Base-by-base conservation (phyloP, 1,284 basidiomycete species). In the Athelia psychrophila region DNA sequence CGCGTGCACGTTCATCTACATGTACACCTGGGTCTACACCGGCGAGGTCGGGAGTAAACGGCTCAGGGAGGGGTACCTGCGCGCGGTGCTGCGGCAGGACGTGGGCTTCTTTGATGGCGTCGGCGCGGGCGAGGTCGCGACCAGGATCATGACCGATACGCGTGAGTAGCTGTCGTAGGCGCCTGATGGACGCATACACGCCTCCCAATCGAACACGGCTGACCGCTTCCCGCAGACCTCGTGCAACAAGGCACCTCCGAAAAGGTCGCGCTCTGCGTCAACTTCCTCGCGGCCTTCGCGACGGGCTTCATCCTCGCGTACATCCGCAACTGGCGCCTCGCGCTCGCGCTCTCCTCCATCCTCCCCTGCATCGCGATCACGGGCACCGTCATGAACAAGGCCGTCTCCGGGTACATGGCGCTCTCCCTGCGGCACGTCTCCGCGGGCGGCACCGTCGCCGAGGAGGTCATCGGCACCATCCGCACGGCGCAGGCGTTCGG, bases 401-500 rank as follows among this genome's bases (percentile, higher is more conserved):
- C 86, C 58, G 71, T 92, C 42, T 81, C 88, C 6, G 76, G 71
- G 33, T 87, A 85, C 62, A 86, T 85, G 76, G 85, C 87, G 64
- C 56, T 75, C 44, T 81, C 88, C 22, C 80, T 96, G 50, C 83
- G 87, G 53, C 75, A 87, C 52, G 81, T 96, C 32, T 92, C 93
- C 2, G 84, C 88, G 22, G 90, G 88, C 22, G 95, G 95, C 36
- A 86, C 81, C 2, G 69, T 98, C 16, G 95, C 96, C 0, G 97
- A 99, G 70, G 97, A 99, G 68, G 92, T 93, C 60, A 91, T 99
- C 51, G 88, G 91, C 1, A 91, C 90, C 18, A 72, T 96, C 40
- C 87, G 94, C 18, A 95, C 91, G 2, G 87, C 93, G 1, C 93
- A 98, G 57, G 95, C 96, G 0, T 99, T 99, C 61, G 93, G 93